Percentiles rank a stretch among this genome's conserved stretches.
Evolutionary conservation across 371 early-diverging fungal genomes (phyloP).

Genomic region (Haplosporangium sp.): DNA sequence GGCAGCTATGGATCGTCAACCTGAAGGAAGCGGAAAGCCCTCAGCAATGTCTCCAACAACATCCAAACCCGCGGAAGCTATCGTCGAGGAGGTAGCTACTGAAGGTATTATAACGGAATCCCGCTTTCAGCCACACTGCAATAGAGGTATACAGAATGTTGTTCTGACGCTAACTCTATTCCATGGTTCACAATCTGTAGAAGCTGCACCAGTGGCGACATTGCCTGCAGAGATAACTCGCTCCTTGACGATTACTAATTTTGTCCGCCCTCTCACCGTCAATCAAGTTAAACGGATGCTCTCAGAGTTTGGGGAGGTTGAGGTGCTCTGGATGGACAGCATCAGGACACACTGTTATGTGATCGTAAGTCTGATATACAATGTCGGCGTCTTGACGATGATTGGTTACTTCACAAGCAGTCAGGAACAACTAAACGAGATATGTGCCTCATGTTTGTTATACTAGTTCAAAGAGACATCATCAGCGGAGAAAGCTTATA

Average conservation of each 20-base stretch:
- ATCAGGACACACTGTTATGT: conserved; percentile 90
- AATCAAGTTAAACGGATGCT: conserved; percentile 71
- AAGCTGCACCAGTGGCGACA: neutral
- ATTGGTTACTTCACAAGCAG: too few species aligned
- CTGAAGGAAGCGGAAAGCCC: conserved; percentile 7
- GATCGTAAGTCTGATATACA: conserved; percentile 60
- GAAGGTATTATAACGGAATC: conserved; percentile 6
- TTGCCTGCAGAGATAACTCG: conserved; percentile 28
- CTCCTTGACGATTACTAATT: conserved; percentile 76
- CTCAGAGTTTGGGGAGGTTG: conserved; percentile 70
- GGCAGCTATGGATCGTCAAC: conserved; percentile 38
- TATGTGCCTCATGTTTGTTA: neutral
- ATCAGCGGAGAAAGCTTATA: conserved; percentile 66
- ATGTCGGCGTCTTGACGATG: too few species aligned
- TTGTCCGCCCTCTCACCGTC: conserved; percentile 81
- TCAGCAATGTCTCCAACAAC: neutral
- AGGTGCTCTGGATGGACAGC: conserved; percentile 85
- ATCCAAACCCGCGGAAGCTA: neutral
- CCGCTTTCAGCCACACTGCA: too few species aligned
- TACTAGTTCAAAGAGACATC: conserved; percentile 63
- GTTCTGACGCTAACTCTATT: too few species aligned
- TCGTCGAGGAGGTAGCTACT: neutral
- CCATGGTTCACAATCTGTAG: too few species aligned
- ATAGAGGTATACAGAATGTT: too few species aligned
- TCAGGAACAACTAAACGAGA: too few species aligned